A percentile compares a stretch with the other conserved stretches of the same genome.
Conservation (phyloP, 1,284 basidiomycete species). For the Microbotryum scabiosae region DNA sequence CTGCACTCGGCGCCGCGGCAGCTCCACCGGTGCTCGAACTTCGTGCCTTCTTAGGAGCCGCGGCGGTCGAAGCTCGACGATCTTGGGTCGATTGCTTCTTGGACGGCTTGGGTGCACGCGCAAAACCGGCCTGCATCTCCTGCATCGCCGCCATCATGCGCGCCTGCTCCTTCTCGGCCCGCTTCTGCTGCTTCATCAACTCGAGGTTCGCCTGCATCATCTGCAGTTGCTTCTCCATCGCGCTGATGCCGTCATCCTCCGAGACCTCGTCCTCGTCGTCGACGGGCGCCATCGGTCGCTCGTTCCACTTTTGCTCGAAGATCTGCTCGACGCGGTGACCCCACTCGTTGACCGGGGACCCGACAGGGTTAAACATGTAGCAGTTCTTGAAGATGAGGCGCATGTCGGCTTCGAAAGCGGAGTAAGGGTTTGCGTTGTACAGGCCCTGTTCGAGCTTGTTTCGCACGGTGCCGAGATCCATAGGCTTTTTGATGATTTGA, state of each 20-base stretch:
- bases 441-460: constrained; percentile 66
- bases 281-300: constrained; percentile 32
- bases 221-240: constrained; percentile 34
- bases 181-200: constrained; percentile 27
- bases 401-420: constrained; percentile 82
- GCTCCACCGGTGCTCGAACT: not conserved
- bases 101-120: not conserved
- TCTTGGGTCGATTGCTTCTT: constrained; percentile 14
- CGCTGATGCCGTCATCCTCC: constrained; percentile 30
- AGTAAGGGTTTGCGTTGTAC: constrained; percentile 69
- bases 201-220: constrained; percentile 31
- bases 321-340: constrained; percentile 70
- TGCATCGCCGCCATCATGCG: constrained; percentile 3
- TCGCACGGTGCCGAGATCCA: constrained; percentile 84
- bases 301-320: constrained; percentile 86
- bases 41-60: constrained; percentile 3
- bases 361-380: constrained; percentile 80
- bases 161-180: constrained; percentile 21
- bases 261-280: constrained; percentile 22
- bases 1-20: constrained; percentile 1
- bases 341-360: constrained; percentile 74
- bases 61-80: not conserved
- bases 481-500: constrained; percentile 83
- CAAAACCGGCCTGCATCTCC: constrained; percentile 1
- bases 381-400: constrained; percentile 92